These are phyloP conservation scores for Peribolospora baueri DNA, from an alignment of 768 basidiomycete species.

Conservation along the genomic window DNA sequence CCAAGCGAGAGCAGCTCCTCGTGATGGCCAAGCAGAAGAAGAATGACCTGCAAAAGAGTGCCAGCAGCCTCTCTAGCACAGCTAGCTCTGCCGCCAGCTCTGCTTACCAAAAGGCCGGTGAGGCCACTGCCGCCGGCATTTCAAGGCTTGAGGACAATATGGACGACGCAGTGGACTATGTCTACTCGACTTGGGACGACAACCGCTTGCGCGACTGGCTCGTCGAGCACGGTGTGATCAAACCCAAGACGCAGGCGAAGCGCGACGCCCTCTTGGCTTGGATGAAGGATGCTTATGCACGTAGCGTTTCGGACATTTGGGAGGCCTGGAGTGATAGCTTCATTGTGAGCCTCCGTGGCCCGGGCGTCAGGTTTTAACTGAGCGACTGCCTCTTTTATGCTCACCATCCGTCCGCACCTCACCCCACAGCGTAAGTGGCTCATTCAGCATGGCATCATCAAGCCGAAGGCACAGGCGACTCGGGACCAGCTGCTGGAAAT, in stretches of 20 bases:
- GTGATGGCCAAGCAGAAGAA: slow-evolving; percentile 44
- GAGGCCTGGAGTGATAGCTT: too few relatives aligned
- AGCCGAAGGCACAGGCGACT: slow-evolving; percentile 34
- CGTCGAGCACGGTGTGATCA: slow-evolving; percentile 44
- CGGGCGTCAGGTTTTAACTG: too few relatives aligned
- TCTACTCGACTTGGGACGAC: slow-evolving; percentile 72
- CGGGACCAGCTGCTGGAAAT: slow-evolving; percentile 10
- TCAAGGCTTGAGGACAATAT: slow-evolving; percentile 16
- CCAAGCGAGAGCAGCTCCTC: slow-evolving; percentile 53
- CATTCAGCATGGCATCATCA: slow-evolving; percentile 45
- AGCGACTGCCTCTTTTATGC: too few relatives aligned
- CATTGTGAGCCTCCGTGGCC: too few relatives aligned
- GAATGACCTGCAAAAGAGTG: background rate
- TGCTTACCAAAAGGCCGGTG: slow-evolving; percentile 1
- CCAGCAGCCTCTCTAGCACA: background rate
- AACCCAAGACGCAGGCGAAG: slow-evolving; percentile 16
- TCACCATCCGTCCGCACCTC: too few relatives aligned
- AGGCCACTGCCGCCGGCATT: background rate
- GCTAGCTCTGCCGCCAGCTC: background rate
- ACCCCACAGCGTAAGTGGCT: slow-evolving; percentile 51
- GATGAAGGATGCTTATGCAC: too few relatives aligned
- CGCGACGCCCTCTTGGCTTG: background rate
- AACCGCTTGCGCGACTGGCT: slow-evolving; percentile 56
- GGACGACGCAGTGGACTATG: slow-evolving; percentile 58
- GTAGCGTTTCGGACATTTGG: too few relatives aligned